A percentile compares a stretch with the other conserved stretches of the same genome.
These are phyloP conservation scores for Reutealis trisperma DNA, from an alignment of 345 rosid genomes.

Conservation along the genomic window DNA sequence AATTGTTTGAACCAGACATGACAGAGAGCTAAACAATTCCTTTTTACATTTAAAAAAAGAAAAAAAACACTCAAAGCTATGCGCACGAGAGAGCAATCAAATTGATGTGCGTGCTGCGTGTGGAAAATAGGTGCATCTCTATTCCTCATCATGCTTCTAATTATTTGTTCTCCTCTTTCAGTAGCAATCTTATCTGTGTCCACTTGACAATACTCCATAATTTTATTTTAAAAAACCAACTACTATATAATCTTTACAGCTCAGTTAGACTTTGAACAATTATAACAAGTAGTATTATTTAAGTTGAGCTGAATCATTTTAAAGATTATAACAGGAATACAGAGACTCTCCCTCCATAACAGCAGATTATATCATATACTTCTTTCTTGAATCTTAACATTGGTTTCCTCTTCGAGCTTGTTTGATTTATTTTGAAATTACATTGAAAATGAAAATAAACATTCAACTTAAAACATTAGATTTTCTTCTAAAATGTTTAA, in stretches of 20 bases:
- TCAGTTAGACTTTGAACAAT: background rate
- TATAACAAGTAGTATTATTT: background rate
- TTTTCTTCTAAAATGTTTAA: no score
- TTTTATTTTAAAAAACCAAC: conserved; percentile 6
- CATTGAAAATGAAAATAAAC: no score
- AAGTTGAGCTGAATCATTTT: background rate
- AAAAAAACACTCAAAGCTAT: background rate
- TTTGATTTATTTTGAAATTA: no score
- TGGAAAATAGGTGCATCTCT: background rate
- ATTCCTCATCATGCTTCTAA: background rate
- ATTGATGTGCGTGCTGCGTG: background rate
- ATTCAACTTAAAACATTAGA: no score
- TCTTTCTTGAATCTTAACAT: no score
- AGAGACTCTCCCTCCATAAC: background rate
- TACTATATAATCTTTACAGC: conserved; percentile 30
- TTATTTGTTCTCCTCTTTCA: background rate
- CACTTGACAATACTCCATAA: conserved; percentile 6
- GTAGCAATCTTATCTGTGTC: conserved; percentile 25
- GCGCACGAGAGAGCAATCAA: background rate
- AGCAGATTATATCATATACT: no score
- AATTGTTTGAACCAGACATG: no score
- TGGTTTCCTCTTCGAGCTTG: no score
- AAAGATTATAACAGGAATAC: background rate
- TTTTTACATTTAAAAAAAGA: no score
- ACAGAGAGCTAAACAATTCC: no score